Percentiles rank a stretch among this genome's conserved stretches.
These are phyloP conservation scores for Colletotrichum magnum DNA, from an alignment of 2,329 filamentous ascomycete genomes.

Conservation along the genomic window DNA sequence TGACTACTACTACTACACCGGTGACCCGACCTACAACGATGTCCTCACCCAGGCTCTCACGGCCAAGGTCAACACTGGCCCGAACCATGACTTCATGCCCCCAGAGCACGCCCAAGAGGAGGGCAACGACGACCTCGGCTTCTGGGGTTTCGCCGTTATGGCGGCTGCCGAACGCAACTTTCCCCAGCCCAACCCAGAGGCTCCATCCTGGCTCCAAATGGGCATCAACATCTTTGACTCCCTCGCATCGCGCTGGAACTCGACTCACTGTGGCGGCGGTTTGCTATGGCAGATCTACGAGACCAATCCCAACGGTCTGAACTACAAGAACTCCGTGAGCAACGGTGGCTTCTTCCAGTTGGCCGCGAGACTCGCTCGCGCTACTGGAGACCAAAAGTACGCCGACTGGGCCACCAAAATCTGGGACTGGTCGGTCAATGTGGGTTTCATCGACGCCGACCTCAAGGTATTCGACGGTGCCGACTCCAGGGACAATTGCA, in stretches of 20 bases:
- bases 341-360: conserved; percentile 90
- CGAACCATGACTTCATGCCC: conserved; percentile 72
- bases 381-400: conserved; percentile 77
- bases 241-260: conserved; percentile 80
- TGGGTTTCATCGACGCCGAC: conserved; percentile 69
- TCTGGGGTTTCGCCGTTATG: conserved; percentile 79
- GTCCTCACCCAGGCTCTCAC: conserved; percentile 71
- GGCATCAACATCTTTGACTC: conserved; percentile 80
- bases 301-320: conserved; percentile 79
- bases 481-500: conserved; percentile 68
- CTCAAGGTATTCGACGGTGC: conserved; percentile 75
- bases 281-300: conserved; percentile 86
- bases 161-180: conserved; percentile 78
- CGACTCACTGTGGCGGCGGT: conserved; percentile 76
- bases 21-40: conserved; percentile 73
- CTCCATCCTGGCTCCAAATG: conserved; percentile 77
- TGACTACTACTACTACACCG: conserved; percentile 78
- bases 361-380: conserved; percentile 80
- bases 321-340: conserved; percentile 86
- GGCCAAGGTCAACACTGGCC: conserved; percentile 68
- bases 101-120: conserved; percentile 69
- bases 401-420: conserved; percentile 75
- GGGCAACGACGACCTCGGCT: conserved; percentile 82
- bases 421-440: conserved; percentile 74
- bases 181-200: conserved; percentile 68